Evolutionary conservation across 495 filamentous ascomycete genomes (phyloP).

Genomic region (Friedmanniomyces endolithicus): DNA sequence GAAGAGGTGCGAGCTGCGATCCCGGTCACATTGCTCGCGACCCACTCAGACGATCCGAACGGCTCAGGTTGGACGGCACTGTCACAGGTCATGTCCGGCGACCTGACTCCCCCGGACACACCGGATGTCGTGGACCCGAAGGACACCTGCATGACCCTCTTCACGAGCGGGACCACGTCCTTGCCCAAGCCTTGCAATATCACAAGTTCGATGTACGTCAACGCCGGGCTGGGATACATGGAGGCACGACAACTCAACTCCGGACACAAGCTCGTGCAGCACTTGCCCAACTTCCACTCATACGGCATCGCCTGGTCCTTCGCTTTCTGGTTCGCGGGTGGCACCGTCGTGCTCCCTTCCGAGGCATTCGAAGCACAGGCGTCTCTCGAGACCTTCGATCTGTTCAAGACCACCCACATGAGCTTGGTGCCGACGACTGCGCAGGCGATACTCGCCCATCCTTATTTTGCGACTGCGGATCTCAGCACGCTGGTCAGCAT

Average conservation of each 20-base stretch:
- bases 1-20: neutral
- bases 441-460: slow-evolving; percentile 23
- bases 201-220: slow-evolving; percentile 9
- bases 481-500: slow-evolving; percentile 23
- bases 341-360: slow-evolving; percentile 27
- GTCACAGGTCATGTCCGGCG: slow-evolving; percentile 3
- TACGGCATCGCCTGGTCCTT: slow-evolving; percentile 28
- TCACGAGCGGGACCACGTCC: slow-evolving; percentile 35
- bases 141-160: slow-evolving; percentile 24
- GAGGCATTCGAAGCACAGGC: slow-evolving; percentile 27
- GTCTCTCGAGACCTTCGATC: slow-evolving; percentile 24
- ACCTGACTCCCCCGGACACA: slow-evolving; percentile 3
- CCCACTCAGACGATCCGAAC: neutral
- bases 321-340: slow-evolving; percentile 28
- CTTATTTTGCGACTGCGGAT: slow-evolving; percentile 15
- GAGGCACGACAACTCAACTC: slow-evolving; percentile 8
- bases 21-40: neutral
- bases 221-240: slow-evolving; percentile 15
- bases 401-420: slow-evolving; percentile 26
- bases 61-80: neutral
- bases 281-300: slow-evolving; percentile 32
- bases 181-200: slow-evolving; percentile 33
- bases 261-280: slow-evolving; percentile 23
- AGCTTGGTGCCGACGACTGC: slow-evolving; percentile 32
- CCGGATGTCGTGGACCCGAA: neutral